Evolutionary conservation across 192 early-diverging fungal genomes (phyloP).

Genomic region (Coemansia sp.): DNA sequence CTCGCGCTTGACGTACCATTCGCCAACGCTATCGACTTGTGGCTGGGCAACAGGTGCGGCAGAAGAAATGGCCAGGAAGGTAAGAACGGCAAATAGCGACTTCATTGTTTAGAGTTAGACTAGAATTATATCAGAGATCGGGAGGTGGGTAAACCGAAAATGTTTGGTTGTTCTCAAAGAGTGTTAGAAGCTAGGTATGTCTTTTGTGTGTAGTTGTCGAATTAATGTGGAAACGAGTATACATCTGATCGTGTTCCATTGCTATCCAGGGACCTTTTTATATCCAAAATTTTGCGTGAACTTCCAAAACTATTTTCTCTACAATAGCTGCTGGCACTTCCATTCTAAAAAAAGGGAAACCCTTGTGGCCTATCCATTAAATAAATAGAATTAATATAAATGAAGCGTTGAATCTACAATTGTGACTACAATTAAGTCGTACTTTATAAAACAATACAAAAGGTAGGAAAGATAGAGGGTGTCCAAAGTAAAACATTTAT

Average conservation of each 20-base stretch:
- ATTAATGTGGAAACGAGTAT: neutral
- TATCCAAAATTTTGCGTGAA: neutral
- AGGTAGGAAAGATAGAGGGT: neutral
- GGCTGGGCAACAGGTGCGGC: slow-evolving; percentile 1
- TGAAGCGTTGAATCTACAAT: neutral
- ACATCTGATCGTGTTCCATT: no score
- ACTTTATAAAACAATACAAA: slow-evolving; percentile 1
- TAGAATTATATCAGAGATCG: neutral
- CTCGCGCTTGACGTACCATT: neutral
- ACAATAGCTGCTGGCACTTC: no score
- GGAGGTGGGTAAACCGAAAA: neutral
- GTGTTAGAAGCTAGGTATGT: neutral
- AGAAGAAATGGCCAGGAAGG: neutral
- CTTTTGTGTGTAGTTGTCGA: neutral
- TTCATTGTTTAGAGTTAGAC: slow-evolving; percentile 1
- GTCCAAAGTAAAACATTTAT: neutral
- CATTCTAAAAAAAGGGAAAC: neutral
- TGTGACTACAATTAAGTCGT: neutral
- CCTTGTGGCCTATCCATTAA: neutral
- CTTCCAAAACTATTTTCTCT: no score
- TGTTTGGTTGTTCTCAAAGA: neutral
- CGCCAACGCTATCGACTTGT: slow-evolving; percentile 8
- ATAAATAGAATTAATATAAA: slow-evolving; percentile 1
- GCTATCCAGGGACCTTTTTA: neutral
- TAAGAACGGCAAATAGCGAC: neutral